phyloP scores from a whole-genome alignment of 179 eudicot genomes.

The Spinacia oleracea region DNA sequence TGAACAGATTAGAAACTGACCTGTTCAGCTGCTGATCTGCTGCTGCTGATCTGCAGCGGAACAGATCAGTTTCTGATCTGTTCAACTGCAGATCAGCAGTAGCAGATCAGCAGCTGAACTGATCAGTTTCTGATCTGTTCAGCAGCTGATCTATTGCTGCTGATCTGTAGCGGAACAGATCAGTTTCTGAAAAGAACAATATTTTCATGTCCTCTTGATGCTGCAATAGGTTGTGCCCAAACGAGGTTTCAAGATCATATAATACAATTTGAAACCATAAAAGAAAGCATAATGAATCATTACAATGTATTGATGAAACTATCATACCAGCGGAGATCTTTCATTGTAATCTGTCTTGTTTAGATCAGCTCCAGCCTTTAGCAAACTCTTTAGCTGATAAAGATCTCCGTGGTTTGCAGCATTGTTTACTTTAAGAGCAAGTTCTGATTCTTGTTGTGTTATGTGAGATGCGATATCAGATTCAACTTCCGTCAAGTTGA shows the following conservation, averaged over 20 bases:
- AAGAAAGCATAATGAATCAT: not conserved
- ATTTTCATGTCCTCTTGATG: slow-evolving; percentile 63
- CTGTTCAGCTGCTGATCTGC: too few species aligned
- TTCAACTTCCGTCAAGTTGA: slow-evolving; percentile 68
- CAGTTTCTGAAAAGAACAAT: slow-evolving; percentile 42
- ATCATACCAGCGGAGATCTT: slow-evolving; percentile 78
- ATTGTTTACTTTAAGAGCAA: slow-evolving; percentile 79
- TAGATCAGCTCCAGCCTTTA: slow-evolving; percentile 86
- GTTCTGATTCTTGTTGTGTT: slow-evolving; percentile 87
- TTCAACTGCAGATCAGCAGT: too few species aligned
- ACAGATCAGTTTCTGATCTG: too few species aligned
- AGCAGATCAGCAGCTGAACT: too few species aligned
- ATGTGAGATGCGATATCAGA: slow-evolving; percentile 76
- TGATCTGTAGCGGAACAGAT: too few species aligned
- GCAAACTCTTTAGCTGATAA: slow-evolving; percentile 60
- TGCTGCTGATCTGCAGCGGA: too few species aligned
- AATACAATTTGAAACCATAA: not conserved
- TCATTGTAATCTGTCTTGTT: slow-evolving; percentile 88
- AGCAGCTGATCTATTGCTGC: too few species aligned
- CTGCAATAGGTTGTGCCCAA: slow-evolving; percentile 65
- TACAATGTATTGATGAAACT: not conserved
- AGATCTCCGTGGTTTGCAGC: too few species aligned
- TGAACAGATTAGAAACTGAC: too few species aligned
- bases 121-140: too few species aligned
- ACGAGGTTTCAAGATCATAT: not conserved